These are phyloP conservation scores for Hemerocallis citrina DNA, from an alignment of 106 monocot genomes.

Conservation along the genomic window DNA sequence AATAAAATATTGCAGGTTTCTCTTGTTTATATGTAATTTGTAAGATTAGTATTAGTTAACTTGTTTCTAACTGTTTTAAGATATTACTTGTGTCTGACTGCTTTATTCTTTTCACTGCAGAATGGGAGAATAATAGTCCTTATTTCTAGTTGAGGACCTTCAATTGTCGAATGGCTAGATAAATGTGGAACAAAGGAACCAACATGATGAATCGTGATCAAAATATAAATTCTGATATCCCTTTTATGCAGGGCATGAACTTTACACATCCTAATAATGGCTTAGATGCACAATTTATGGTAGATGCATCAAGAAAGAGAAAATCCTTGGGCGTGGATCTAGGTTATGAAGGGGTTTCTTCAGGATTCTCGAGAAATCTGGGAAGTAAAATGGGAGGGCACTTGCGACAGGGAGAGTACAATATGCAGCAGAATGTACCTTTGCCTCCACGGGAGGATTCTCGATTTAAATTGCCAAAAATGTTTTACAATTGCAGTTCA, in stretches of 20 bases:
- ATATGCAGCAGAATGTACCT: background rate
- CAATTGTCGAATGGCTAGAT: background rate
- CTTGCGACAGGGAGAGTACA: background rate
- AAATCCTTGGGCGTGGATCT: conserved; percentile 12
- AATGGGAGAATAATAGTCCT: background rate
- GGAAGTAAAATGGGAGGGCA: background rate
- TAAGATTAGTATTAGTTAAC: no score
- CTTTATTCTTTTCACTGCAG: background rate
- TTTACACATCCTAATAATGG: conserved; percentile 1
- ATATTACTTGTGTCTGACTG: background rate
- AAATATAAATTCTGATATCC: conserved; percentile 12
- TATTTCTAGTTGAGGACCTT: background rate
- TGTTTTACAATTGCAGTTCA: background rate
- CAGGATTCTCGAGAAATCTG: background rate
- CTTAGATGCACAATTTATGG: conserved; percentile 6
- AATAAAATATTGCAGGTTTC: background rate
- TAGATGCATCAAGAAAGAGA: conserved; percentile 30
- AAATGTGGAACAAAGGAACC: conserved; percentile 22
- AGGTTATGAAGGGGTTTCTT: background rate
- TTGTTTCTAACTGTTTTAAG: background rate
- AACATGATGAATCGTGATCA: conserved; percentile 4
- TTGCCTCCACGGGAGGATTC: background rate
- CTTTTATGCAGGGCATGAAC: conserved; percentile 6
- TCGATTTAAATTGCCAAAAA: conserved; percentile 3
- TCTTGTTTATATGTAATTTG: background rate